phyloP scores from a whole-genome alignment of 2,329 filamentous ascomycete species.

The Periconia digitata region DNA sequence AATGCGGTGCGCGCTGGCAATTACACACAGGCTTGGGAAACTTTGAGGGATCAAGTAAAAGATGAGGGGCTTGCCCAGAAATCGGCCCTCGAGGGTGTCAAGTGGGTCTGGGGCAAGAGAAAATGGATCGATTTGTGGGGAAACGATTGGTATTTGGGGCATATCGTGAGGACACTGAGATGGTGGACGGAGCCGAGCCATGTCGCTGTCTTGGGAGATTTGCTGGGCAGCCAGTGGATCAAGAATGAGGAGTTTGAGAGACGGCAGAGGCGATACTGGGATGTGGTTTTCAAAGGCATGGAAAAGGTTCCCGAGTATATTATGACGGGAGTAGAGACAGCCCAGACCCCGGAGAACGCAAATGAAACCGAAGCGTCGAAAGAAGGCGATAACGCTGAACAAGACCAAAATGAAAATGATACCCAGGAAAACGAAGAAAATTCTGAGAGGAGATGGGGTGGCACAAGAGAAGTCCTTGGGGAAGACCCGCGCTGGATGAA shows the following conservation, averaged over 20 bases:
- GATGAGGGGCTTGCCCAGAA: constrained; percentile 18
- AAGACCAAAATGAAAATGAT: constrained; percentile 15
- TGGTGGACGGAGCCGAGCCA: constrained; percentile 90
- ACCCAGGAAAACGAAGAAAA: constrained; percentile 7
- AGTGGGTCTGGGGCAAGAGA: constrained; percentile 65
- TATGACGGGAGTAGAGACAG: constrained; percentile 18
- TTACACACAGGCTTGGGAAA: constrained; percentile 4
- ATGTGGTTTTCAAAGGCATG: constrained; percentile 71
- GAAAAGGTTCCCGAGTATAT: constrained; percentile 58
- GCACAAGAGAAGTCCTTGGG: constrained; percentile 43
- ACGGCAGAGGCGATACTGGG: constrained; percentile 77
- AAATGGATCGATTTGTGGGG: constrained; percentile 88
- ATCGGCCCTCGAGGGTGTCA: constrained; percentile 62
- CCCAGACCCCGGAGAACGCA: constrained; percentile 5
- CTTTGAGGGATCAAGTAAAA: constrained; percentile 1
- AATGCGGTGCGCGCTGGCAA: constrained; percentile 11
- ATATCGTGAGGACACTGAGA: constrained; percentile 80
- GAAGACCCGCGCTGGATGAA: constrained; percentile 65
- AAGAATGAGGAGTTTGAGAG: constrained; percentile 77
- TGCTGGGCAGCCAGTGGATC: constrained; percentile 96
- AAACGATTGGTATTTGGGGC: constrained; percentile 92
- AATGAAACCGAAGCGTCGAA: constrained; percentile 13
- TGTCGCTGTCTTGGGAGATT: constrained; percentile 83
- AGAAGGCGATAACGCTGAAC: not conserved
- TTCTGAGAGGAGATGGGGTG: constrained; percentile 23